Evolutionary conservation across 768 basidiomycete genomes (phyloP).

Genomic region (Termitomyces sp.): DNA sequence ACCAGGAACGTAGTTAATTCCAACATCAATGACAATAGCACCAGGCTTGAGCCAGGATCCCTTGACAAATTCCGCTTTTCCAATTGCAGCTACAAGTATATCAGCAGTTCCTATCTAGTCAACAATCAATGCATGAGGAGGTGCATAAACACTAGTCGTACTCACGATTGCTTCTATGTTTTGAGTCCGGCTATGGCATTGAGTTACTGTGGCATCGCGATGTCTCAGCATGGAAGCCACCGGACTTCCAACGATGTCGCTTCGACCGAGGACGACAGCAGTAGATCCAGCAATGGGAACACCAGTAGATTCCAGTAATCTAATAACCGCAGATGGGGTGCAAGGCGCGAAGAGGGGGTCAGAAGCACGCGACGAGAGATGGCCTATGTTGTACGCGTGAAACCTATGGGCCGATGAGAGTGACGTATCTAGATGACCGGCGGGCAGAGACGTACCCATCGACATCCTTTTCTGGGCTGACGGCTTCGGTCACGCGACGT

Average conservation of each 20-base stretch:
- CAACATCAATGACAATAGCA: slow-evolving; percentile 94
- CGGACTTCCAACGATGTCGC: slow-evolving; percentile 96
- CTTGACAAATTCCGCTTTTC: slow-evolving; percentile 83
- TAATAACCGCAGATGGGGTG: slow-evolving; percentile 91
- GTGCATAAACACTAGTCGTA: slow-evolving; percentile 4
- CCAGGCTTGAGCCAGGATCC: slow-evolving; percentile 96
- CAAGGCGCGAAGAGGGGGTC: slow-evolving; percentile 90
- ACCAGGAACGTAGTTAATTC: slow-evolving; percentile 95
- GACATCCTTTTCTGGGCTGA: slow-evolving; percentile 92
- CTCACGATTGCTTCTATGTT: slow-evolving; percentile 75
- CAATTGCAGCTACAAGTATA: slow-evolving; percentile 95
- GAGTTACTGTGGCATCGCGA: slow-evolving; percentile 93
- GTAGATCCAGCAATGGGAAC: slow-evolving; percentile 70
- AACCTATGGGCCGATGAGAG: slow-evolving; percentile 49
- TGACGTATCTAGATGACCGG: slow-evolving; percentile 1
- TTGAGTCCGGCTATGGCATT: slow-evolving; percentile 90
- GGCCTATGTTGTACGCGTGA: slow-evolving; percentile 97
- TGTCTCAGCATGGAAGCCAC: slow-evolving; percentile 87
- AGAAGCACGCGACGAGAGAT: slow-evolving; percentile 85
- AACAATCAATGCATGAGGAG: not conserved
- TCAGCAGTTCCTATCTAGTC: slow-evolving; percentile 78
- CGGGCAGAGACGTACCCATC: slow-evolving; percentile 63
- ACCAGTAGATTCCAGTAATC: slow-evolving; percentile 84
- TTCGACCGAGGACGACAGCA: slow-evolving; percentile 91
- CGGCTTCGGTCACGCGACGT: slow-evolving; percentile 88